Conservation (phyloP, 495 filamentous ascomycete genomes). For the Penicillium salamii region DNA sequence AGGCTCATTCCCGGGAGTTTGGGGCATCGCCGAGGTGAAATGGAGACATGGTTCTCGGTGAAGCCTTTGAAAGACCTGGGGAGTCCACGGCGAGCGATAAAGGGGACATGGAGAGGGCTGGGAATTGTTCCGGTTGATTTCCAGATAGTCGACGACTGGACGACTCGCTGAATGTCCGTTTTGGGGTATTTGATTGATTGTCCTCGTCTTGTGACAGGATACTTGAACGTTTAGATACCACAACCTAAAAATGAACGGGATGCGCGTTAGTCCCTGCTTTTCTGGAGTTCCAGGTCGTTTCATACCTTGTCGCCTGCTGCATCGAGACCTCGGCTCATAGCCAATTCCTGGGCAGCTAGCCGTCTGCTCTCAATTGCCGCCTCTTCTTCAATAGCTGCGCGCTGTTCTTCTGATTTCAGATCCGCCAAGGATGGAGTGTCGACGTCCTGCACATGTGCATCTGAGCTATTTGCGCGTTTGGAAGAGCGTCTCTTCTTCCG, state of each 20-base stretch:
- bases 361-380: conserved; percentile 66
- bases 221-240: conserved; percentile 6
- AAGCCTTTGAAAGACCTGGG: conserved; percentile 1
- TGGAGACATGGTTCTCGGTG: conserved; percentile 10
- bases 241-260: conserved; percentile 5
- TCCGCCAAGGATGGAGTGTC: conserved; percentile 62
- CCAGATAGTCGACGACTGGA: conserved; percentile 15
- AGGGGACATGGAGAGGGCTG: conserved; percentile 23
- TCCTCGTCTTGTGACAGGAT: conserved; percentile 9
- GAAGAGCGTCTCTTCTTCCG: conserved; percentile 27
- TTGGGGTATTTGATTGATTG: background rate
- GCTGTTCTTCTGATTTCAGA: conserved; percentile 74
- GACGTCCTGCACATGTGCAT: conserved; percentile 17
- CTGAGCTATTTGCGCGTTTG: conserved; percentile 18
- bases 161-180: conserved; percentile 11
- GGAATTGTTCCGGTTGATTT: conserved; percentile 39
- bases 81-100: conserved; percentile 4
- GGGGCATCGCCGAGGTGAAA: background rate
- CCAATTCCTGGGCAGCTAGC: conserved; percentile 68
- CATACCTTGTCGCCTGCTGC: conserved; percentile 12
- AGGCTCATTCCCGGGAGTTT: background rate
- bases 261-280: too few species aligned
- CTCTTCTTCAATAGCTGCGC: conserved; percentile 64
- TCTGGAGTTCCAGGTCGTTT: too few species aligned
- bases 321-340: conserved; percentile 63